A percentile compares a stretch with the other conserved stretches of the same genome.
Conservation (phyloP, 495 filamentous ascomycete genomes). For the Parachaetomium inaequale region DNA sequence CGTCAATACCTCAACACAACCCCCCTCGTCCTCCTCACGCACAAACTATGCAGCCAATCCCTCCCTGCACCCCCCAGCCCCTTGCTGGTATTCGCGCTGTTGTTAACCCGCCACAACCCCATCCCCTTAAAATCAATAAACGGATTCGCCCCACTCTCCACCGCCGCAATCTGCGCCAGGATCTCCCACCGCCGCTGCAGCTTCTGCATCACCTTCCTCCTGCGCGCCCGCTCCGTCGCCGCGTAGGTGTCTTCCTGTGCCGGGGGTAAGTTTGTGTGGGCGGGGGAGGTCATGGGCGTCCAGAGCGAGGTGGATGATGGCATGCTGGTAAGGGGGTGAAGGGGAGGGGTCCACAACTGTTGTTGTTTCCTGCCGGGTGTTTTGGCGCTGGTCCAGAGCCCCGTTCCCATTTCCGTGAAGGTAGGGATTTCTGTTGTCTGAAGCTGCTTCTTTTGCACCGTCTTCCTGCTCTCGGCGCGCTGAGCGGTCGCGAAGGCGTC, state of each 20-base stretch:
- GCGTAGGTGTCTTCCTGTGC: constrained; percentile 25
- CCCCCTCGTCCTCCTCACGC: constrained; percentile 15
- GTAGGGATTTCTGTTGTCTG: background rate
- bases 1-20: constrained; percentile 28
- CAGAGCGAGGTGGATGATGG: too few relatives aligned
- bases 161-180: constrained; percentile 23
- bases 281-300: too few relatives aligned
- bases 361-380: background rate
- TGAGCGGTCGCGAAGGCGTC: background rate
- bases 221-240: constrained; percentile 10
- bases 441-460: background rate
- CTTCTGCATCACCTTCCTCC: constrained; percentile 22
- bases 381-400: background rate
- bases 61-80: background rate
- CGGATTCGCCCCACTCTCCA: constrained; percentile 21
- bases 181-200: constrained; percentile 22
- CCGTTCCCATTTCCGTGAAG: background rate
- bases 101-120: constrained; percentile 25
- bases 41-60: constrained; percentile 22
- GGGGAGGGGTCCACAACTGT: background rate
- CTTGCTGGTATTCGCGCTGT: background rate
- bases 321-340: background rate
- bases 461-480: too few relatives aligned
- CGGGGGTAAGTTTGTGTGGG: too few relatives aligned
- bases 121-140: constrained; percentile 14